Conservation (phyloP, 345 rosid species). For the Mallotus nudiflorus region DNA sequence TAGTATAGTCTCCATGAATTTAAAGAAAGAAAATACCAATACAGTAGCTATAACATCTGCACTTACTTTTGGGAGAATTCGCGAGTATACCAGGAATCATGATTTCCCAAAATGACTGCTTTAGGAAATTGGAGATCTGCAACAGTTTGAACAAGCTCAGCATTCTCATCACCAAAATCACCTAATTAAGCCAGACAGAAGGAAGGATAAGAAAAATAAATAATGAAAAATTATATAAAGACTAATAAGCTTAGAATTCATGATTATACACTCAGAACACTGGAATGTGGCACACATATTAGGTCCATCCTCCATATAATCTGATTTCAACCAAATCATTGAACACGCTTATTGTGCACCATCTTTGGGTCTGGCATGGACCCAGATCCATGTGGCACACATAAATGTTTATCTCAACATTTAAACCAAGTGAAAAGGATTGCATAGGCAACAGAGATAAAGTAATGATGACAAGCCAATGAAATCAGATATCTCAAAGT, state of each 20-base stretch:
- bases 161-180: conserved; percentile 86
- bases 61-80: conserved; percentile 57
- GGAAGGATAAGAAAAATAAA: conserved; percentile 3
- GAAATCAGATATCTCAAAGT: conserved; percentile 18
- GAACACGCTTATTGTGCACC: not conserved
- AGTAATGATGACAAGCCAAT: conserved; percentile 12
- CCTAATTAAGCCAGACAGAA: conserved; percentile 40
- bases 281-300: not conserved
- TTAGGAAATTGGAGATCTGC: conserved; percentile 63
- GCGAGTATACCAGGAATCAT: conserved; percentile 77
- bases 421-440: not conserved
- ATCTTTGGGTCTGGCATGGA: not conserved
- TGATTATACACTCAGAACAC: not conserved
- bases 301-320: conserved; percentile 6
- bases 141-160: conserved; percentile 61
- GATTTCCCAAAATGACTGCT: conserved; percentile 83
- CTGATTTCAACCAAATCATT: not conserved
- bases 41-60: not conserved
- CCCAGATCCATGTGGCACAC: not conserved
- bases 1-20: not conserved
- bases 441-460: not conserved
- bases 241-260: not conserved
- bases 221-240: not conserved
- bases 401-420: conserved; percentile 19
- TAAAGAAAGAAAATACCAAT: too few relatives aligned